Evolutionary conservation across 495 filamentous ascomycete genomes (phyloP).

Genomic region (Xylaria grammica): DNA sequence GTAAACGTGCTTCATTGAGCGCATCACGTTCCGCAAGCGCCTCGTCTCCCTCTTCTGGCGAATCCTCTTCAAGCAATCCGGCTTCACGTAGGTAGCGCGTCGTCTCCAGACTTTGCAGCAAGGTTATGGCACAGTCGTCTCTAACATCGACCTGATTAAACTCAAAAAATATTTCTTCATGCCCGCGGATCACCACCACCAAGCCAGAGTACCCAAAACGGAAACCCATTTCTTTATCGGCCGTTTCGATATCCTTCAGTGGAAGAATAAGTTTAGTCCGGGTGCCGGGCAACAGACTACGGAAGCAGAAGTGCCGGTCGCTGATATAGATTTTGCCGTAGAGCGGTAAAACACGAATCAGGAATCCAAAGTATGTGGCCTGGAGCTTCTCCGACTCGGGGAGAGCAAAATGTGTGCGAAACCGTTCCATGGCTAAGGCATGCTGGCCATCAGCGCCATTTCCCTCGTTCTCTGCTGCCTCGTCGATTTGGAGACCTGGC

Average conservation of each 20-base stretch:
- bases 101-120: conserved; percentile 76
- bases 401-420: conserved; percentile 87
- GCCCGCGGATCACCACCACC: conserved; percentile 88
- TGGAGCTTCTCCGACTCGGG: conserved; percentile 83
- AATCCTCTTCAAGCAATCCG: conserved; percentile 68
- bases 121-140: conserved; percentile 85
- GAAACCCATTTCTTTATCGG: conserved; percentile 94
- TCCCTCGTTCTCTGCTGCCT: conserved; percentile 57
- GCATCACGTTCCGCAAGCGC: conserved; percentile 84
- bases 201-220: conserved; percentile 90
- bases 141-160: conserved; percentile 76
- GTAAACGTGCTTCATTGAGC: conserved; percentile 76
- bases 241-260: conserved; percentile 89
- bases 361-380: conserved; percentile 86
- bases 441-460: conserved; percentile 69
- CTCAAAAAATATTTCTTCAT: conserved; percentile 97
- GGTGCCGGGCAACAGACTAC: conserved; percentile 86
- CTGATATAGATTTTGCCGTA: conserved; percentile 98
- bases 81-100: conserved; percentile 75
- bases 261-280: conserved; percentile 93
- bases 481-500: conserved; percentile 68
- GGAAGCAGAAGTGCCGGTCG: conserved; percentile 89
- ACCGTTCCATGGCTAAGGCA: conserved; percentile 70
- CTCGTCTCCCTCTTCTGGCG: conserved; percentile 72
- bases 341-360: conserved; percentile 86